Evolutionary conservation across 2,329 filamentous ascomycete genomes (phyloP).

Genomic region (Chrysosphaeria jannelii): DNA sequence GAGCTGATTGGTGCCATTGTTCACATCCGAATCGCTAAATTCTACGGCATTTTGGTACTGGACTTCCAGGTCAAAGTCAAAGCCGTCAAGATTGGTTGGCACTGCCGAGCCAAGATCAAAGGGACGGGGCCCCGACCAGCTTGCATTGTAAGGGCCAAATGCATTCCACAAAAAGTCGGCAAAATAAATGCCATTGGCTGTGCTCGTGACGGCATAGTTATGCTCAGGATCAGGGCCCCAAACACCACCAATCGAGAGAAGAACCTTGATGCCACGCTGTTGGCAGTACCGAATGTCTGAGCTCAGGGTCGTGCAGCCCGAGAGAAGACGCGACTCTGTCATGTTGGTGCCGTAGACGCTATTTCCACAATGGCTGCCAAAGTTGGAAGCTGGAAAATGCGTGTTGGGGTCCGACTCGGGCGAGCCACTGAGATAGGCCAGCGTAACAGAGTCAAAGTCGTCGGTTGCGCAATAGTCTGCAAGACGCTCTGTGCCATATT

Average conservation of each 20-base stretch:
- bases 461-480: slow-evolving; percentile 8
- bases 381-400: slow-evolving; percentile 11
- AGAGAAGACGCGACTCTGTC: slow-evolving; percentile 8
- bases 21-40: slow-evolving; percentile 1
- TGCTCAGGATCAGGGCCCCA: slow-evolving; percentile 4
- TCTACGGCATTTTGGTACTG: slow-evolving; percentile 5
- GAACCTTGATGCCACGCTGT: slow-evolving; percentile 25
- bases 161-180: slow-evolving; percentile 11
- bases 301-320: slow-evolving; percentile 8
- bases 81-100: slow-evolving; percentile 17
- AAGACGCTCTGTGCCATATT: slow-evolving; percentile 6
- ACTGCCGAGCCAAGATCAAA: slow-evolving; percentile 10
- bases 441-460: slow-evolving; percentile 12
- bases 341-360: slow-evolving; percentile 6
- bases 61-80: slow-evolving; percentile 19
- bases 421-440: slow-evolving; percentile 12
- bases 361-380: slow-evolving; percentile 10
- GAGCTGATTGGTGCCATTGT: too few relatives aligned
- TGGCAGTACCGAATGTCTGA: slow-evolving; percentile 18
- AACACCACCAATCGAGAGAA: slow-evolving; percentile 31
- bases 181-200: slow-evolving; percentile 8
- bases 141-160: slow-evolving; percentile 9
- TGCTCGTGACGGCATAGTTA: slow-evolving; percentile 10
- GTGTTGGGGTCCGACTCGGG: slow-evolving; percentile 10
- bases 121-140: slow-evolving; percentile 10